Base-by-base conservation (phyloP, 192 early-diverging fungal genomes). In the Coemansia sp. region DNA sequence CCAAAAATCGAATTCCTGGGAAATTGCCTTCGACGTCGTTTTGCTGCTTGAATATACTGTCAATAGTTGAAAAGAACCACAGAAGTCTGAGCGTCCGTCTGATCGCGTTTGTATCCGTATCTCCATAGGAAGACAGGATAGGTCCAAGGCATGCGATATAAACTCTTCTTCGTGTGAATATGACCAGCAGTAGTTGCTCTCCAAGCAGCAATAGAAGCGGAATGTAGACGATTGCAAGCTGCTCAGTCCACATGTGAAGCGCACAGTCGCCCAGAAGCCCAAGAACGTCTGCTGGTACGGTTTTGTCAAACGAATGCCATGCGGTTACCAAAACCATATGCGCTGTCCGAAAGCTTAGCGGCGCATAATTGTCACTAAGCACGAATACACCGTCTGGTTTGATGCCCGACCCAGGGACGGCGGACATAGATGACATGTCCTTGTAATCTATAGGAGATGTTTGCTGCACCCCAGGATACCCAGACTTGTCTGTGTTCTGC, bases 261-360 rank as follows among this genome's bases (percentile, higher is more conserved):
- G 55, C 64, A 13, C 67, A 78, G 19, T 67, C 53, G 20, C 41
- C 82, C 45, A 78, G 27, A 44, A 53, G 74, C 33, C 64, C 82
- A 59, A 59, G 42, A 23, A 50, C 20, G 9, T 34, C 33, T 34
- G 33, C 33, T n/a, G n/a, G n/a, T n/a, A n/a, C n/a, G n/a, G n/a
- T n/a, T n/a, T 36, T 11, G 34, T 36, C 5, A 11, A 36, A 36
- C 7, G 34, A 4, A 11, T 36, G 7, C 34, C 34, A 36, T 11
- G 34, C 7, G 7, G 34, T 36, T 11, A 5, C 5, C 34, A 36
- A 4, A 36, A 36, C 34, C 34, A 4, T 36, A 6, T 36, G 34
- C 34, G 34, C 34, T 36, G 34, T 36, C 34, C 34, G 34, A 36
- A 36, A 36, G 34, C 34, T 36, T 11, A 36, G 8, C n/a, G n/a